Conservation (phyloP, 257 asterid genomes). For the Paulownia fortunei region DNA sequence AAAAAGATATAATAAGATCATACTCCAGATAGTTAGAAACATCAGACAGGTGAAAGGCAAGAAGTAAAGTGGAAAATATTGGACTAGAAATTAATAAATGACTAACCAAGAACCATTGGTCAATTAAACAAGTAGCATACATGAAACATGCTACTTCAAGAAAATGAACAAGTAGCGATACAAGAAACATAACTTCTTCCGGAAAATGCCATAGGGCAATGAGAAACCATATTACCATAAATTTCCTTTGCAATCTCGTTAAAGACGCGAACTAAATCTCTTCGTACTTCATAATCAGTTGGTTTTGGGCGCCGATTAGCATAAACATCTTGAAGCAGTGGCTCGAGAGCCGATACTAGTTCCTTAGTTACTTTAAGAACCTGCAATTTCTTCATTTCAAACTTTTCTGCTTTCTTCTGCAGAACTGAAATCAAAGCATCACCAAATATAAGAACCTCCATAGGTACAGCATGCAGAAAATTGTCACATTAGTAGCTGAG, state of each 20-base stretch:
- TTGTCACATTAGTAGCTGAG: slow-evolving; percentile 6
- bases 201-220: background rate
- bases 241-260: slow-evolving; percentile 83
- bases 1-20: slow-evolving; percentile 3
- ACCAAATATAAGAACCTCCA: slow-evolving; percentile 25
- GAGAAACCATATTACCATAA: slow-evolving; percentile 59
- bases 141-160: slow-evolving; percentile 18
- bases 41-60: background rate
- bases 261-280: slow-evolving; percentile 67
- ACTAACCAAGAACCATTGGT: background rate
- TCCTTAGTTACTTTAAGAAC: slow-evolving; percentile 47
- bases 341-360: slow-evolving; percentile 52
- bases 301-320: slow-evolving; percentile 59
- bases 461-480: slow-evolving; percentile 5
- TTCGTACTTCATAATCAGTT: slow-evolving; percentile 69
- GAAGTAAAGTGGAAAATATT: slow-evolving; percentile 13
- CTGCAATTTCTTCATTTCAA: slow-evolving; percentile 59
- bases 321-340: slow-evolving; percentile 67
- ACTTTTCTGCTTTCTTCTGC: slow-evolving; percentile 65
- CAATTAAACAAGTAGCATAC: slow-evolving; percentile 1
- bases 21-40: slow-evolving; percentile 9
- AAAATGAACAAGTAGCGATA: background rate
- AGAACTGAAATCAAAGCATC: slow-evolving; percentile 56
- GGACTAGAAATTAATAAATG: background rate
- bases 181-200: slow-evolving; percentile 7